These are phyloP conservation scores for Keithomyces neogunnii DNA, from an alignment of 2,329 filamentous ascomycete species.

Conservation along the genomic window DNA sequence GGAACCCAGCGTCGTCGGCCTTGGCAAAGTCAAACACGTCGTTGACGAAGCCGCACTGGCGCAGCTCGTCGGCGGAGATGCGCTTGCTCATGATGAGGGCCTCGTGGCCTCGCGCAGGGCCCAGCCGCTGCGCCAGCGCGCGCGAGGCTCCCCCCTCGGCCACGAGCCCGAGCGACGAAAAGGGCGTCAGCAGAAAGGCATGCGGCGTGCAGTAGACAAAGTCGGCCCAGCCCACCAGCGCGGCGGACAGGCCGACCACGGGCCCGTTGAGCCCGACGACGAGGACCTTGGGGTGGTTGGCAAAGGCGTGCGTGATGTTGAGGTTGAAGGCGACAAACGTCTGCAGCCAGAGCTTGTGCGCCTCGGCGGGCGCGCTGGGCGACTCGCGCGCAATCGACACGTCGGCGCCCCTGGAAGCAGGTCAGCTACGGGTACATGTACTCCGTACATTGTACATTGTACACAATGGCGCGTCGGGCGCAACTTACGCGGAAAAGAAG, in stretches of 20 bases:
- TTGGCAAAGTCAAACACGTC: slow-evolving; percentile 58
- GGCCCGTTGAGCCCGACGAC: slow-evolving; percentile 88
- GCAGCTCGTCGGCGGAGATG: slow-evolving; percentile 64
- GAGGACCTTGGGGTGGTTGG: slow-evolving; percentile 89
- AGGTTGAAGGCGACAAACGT: slow-evolving; percentile 79
- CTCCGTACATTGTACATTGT: too few relatives aligned
- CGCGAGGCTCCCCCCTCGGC: slow-evolving; percentile 76
- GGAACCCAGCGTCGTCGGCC: slow-evolving; percentile 61
- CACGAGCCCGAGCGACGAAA: slow-evolving; percentile 81
- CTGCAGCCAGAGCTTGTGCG: slow-evolving; percentile 50
- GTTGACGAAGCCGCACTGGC: slow-evolving; percentile 76
- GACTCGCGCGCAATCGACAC: slow-evolving; percentile 47
- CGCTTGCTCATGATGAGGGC: slow-evolving; percentile 84
- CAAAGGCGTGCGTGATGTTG: slow-evolving; percentile 82
- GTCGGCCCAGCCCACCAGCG: slow-evolving; percentile 74
- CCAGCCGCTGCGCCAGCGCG: slow-evolving; percentile 72
- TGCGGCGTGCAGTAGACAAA: slow-evolving; percentile 83
- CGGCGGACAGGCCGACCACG: slow-evolving; percentile 79
- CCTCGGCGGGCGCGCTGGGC: slow-evolving; percentile 27
- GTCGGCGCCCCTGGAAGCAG: slow-evolving; percentile 61
- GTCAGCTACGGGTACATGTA: too few relatives aligned
- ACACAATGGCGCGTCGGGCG: slow-evolving; percentile 74
- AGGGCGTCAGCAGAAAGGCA: slow-evolving; percentile 83
- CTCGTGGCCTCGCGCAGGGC: slow-evolving; percentile 78
- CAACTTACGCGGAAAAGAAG: slow-evolving; percentile 75